Base-by-base conservation (phyloP, 2,329 filamentous ascomycete species). In the Xylariaceae sp. region DNA sequence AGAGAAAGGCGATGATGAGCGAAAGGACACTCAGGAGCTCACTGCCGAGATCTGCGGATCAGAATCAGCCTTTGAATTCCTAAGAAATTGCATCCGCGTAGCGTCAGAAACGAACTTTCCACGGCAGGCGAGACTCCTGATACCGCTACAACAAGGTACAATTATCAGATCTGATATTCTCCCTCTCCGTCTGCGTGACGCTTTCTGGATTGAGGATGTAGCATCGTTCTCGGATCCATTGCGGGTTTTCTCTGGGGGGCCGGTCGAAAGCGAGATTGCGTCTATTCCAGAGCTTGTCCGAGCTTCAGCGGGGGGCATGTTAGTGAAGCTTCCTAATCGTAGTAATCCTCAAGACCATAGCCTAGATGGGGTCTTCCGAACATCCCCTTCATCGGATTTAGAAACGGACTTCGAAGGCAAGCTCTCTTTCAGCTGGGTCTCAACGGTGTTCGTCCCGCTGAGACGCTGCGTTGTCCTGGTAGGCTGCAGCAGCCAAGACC, bases 391-490 rank as follows among this genome's bases (percentile, higher is more conserved):
- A n/a, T 22, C 17, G 2, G 45, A 47, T 4, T 42, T 57, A 21
- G 55, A 60, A 37, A 35, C 35, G 10, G 56, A 61, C 14, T 59
- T 57, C 25, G 36, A 42, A 20, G 46, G 48, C 27, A 60, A 56
- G 32, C 42, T 61, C 44, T 49, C 52, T 10, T 44, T 56, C 14
- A 42, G 52, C 3, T 59, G 54, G 55, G 40, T 60, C 35, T 45
- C 50, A 5, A 20, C 47, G 2, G 29, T 22, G 11, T 49, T 48
- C 8, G 23, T 44, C 17, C 11, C 40, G 16, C 58, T 56, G 17
- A 56, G 54, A 45, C 54, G 57, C 22, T 48, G 59, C 37, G 41
- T 59, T 11, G 50, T 60, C 17, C n/a, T n/a, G n/a, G 53, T 60
- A 17, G 57, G 57, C 3, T 52, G 52, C 34, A 59, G 59, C 44